Evolutionary conservation across 495 filamentous ascomycete genomes (phyloP), one percentile per base, ranked within the genome.

Genomic region (Penicillium alfredii): DNA sequence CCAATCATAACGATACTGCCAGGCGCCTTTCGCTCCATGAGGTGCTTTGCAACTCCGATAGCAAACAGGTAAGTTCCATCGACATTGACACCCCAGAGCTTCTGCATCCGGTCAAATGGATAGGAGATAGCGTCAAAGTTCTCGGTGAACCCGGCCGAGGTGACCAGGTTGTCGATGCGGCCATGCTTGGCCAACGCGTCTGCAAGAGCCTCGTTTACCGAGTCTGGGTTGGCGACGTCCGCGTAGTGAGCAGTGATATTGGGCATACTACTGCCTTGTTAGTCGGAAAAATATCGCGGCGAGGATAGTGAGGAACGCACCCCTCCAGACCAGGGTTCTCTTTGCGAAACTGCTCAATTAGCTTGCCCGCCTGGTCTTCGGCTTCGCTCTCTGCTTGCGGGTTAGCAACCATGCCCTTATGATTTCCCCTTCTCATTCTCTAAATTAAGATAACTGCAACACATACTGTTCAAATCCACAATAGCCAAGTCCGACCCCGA

Each of bases 1-100:
- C 88, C 88, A 47, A 96, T 94, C 68, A 95, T 86, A 41, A 96
- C 84, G 60, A 97, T 86, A 63, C 81, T 89, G 4, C 92, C 90
- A 3, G 76, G 69, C 10, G 71, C 68, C 45, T 86, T 77, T 44
- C 86, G 77, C 48, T 78, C 80, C 80, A 95, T 90, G 41, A 98
- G 61, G 48, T 97, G 89, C 56, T 84, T 82, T 10, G 90, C 90
- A 11, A 94, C 80, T 13, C 76, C 82, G 8, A 77, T 81, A 2
- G 90, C 86, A 56, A 88, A 94, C 13, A 94, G 65, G 47, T 93
- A 96, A 12, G 90, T 94, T 9, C 92, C 92, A 45, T 98, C 83
- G 0, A 96, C 88, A 45, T 96, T 94, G 50, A 97, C 89, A 8
- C 79, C 80, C 87, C 86, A 94, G 10, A 96, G 76, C 68, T 92